Evolutionary conservation across 768 basidiomycete genomes (phyloP).

Genomic region (Hygrocybe coccinea): DNA sequence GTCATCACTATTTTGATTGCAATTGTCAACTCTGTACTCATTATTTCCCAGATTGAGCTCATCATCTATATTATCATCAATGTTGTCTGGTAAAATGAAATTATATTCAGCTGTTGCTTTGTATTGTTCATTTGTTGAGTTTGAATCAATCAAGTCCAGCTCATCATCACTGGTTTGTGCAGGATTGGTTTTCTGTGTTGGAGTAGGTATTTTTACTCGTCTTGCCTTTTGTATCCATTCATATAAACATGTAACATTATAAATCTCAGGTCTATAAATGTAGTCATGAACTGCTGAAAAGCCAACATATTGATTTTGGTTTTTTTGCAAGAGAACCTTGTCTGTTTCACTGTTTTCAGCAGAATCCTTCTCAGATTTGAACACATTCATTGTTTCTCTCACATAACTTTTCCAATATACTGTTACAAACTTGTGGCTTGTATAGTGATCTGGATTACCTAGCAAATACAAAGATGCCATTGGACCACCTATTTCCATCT

Average conservation of each 20-base stretch:
- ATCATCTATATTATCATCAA: too few relatives aligned
- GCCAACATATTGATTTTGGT: background rate
- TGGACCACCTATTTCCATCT: constrained; percentile 2
- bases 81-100: too few relatives aligned
- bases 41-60: too few relatives aligned
- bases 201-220: constrained; percentile 10
- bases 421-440: background rate
- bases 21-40: too few relatives aligned
- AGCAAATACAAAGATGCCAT: background rate
- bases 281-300: constrained; percentile 13
- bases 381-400: constrained; percentile 18
- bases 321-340: background rate
- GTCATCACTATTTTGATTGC: too few relatives aligned
- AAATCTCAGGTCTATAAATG: constrained; percentile 18
- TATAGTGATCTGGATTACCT: constrained; percentile 1
- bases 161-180: background rate
- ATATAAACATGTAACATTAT: constrained; percentile 23
- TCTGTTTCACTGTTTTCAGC: too few relatives aligned
- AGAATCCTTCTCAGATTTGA: too few relatives aligned
- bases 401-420: constrained; percentile 14
- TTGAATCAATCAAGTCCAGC: background rate
- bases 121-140: too few relatives aligned
- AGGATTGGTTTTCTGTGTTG: background rate
- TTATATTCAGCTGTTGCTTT: too few relatives aligned
- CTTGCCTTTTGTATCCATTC: constrained; percentile 19